A percentile compares a stretch with the other conserved stretches of the same genome.
Conservation (phyloP, 306 rosid genomes). For the Cucumis sativus region Cucumber_9930_V3 NC_026660.2:21860001-21860500, state of each 20-base stretch:
- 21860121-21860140: neutral
- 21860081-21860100: neutral
- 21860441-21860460: neutral
- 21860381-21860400: slow-evolving; percentile 1
- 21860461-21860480: neutral
- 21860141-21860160: slow-evolving; percentile 36
- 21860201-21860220: slow-evolving; percentile 59
- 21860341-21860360: slow-evolving; percentile 26
- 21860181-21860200: slow-evolving; percentile 78
- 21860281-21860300: slow-evolving; percentile 52
- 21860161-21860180: slow-evolving; percentile 31
- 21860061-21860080: slow-evolving; percentile 30
- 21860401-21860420: slow-evolving; percentile 11
- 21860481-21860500: neutral
- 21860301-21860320: slow-evolving; percentile 74
- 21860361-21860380: slow-evolving; percentile 18
- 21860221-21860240: slow-evolving; percentile 52
- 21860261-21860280: slow-evolving; percentile 50
- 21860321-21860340: slow-evolving; percentile 50
- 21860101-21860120: slow-evolving; percentile 4
- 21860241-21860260: slow-evolving; percentile 61
- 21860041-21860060: slow-evolving; percentile 82
- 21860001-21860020: slow-evolving; percentile 57
- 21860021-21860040: slow-evolving; percentile 88
- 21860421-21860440: slow-evolving; percentile 2